phyloP scores from a whole-genome alignment of 495 filamentous ascomycete species.

The Stereocaulon alpinum region DNA sequence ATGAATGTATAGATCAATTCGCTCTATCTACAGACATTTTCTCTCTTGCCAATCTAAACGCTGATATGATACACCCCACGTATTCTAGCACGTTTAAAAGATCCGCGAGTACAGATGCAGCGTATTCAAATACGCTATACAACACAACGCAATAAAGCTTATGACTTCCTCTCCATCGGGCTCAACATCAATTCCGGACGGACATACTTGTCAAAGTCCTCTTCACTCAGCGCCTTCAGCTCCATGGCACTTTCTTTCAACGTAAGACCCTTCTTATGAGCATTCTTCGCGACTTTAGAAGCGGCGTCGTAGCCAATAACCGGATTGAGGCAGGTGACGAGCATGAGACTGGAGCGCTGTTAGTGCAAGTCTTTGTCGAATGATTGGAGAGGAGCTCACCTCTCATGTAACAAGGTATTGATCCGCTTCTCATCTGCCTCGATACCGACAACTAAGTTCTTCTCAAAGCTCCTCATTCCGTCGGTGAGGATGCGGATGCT shows the following conservation, averaged over 20 bases:
- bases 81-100: too few species aligned
- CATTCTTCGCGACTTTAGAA: conserved; percentile 96
- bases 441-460: conserved; percentile 80
- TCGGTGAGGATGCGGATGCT: conserved; percentile 77
- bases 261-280: conserved; percentile 93
- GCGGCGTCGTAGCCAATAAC: conserved; percentile 99
- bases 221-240: conserved; percentile 76
- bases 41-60: too few species aligned
- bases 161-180: conserved; percentile 51
- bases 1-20: too few species aligned
- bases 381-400: conserved; percentile 33
- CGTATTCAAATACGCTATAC: too few species aligned
- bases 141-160: background rate
- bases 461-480: conserved; percentile 88
- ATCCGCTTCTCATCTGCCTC: conserved; percentile 92
- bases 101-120: too few species aligned
- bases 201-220: conserved; percentile 86
- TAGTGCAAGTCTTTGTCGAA: conserved; percentile 20
- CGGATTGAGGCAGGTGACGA: conserved; percentile 96
- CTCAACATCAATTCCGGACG: conserved; percentile 95
- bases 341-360: conserved; percentile 61
- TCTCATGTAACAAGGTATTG: conserved; percentile 75
- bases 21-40: too few species aligned
- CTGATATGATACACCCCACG: too few species aligned
- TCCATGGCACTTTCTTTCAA: conserved; percentile 92